Base-by-base conservation (phyloP, 2,329 filamentous ascomycete species). In the Chlorencoelia australis region DNA sequence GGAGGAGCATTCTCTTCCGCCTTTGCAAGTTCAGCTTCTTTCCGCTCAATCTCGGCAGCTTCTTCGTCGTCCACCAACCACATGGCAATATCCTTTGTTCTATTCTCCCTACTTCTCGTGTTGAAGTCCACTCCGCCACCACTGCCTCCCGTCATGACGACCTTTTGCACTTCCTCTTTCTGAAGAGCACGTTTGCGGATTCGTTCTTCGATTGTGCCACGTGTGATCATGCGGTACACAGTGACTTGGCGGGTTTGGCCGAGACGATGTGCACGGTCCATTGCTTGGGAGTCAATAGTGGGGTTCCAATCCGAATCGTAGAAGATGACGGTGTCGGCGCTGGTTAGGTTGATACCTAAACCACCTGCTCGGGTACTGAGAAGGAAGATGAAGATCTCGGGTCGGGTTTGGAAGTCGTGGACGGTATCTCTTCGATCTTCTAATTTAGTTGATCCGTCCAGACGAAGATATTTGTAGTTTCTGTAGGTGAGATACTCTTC, bases 291-390 rank as follows among this genome's bases (percentile, higher is more conserved):
- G 59, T 98, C 91, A 54, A 96, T 96, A 3, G 91, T 96, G 0
- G 91, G 91, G 59, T 98, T 98, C 91, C 91, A 98, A 60, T 98
- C 91, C 8, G 86, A 94, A 59, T 98, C 91, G 70, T 98, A 98
- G 67, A 98, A 98, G 62, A 98, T 96, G 63, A 98, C 91, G 0
- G 91, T 98, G 59, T 98, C 91, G 14, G 91, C 91, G 35, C 84
- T 82, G 5, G 91, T 96, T 49, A 98, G 67, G 56, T 98, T 98
- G 69, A 98, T 98, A 65, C 91, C 91, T 14, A 98, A 73, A 68
- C 91, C 91, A 75, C 91, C 91, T 24, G 91, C 91, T 62, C 91
- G 87, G 0, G 91, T 98, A 14, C 87, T 94, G 26, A 98, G 69
- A 22, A 98, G 67, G 72, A 98, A 98, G 51, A 98, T 85, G 59